Evolutionary conservation across 2,329 filamentous ascomycete species (phyloP).

Genomic region (Aspergillus sp.): DNA sequence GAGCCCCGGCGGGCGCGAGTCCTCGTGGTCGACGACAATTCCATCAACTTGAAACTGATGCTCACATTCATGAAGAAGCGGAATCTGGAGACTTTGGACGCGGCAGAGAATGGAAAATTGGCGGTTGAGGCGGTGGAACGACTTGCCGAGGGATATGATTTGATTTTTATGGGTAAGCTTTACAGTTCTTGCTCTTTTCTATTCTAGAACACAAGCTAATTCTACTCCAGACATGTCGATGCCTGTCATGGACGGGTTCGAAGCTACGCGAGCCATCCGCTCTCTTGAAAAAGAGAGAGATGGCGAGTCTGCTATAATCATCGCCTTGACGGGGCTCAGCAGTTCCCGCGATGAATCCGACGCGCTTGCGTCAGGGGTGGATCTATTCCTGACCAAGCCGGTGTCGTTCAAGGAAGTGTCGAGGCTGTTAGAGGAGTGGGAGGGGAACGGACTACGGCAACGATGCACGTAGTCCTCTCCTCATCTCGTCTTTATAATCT

Average conservation of each 20-base stretch:
- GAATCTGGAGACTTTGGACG: slow-evolving; percentile 32
- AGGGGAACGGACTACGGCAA: slow-evolving; percentile 10
- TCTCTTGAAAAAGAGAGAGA: slow-evolving; percentile 38
- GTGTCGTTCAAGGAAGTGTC: slow-evolving; percentile 47
- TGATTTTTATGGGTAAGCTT: slow-evolving; percentile 45
- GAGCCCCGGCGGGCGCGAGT: slow-evolving; percentile 25
- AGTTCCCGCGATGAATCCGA: slow-evolving; percentile 45
- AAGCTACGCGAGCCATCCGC: slow-evolving; percentile 49
- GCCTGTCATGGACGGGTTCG: slow-evolving; percentile 51
- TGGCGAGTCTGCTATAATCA: slow-evolving; percentile 38
- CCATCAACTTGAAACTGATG: slow-evolving; percentile 46
- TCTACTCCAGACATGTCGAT: slow-evolving; percentile 42
- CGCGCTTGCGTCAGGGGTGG: slow-evolving; percentile 44
- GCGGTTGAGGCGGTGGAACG: slow-evolving; percentile 43
- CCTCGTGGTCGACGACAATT: slow-evolving; percentile 48
- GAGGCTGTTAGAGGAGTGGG: slow-evolving; percentile 38
- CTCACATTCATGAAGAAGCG: slow-evolving; percentile 45
- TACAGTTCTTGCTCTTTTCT: no score
- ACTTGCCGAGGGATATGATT: slow-evolving; percentile 37
- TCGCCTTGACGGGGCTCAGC: slow-evolving; percentile 47
- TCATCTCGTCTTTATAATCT: not conserved
- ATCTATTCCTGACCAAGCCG: slow-evolving; percentile 50
- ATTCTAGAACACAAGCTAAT: no score
- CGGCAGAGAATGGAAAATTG: slow-evolving; percentile 44
- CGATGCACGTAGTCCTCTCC: not conserved